Percentiles rank a stretch among this genome's conserved stretches.
phyloP scores from a whole-genome alignment of 148 eudicot species.

The Salicornia ramosissima region DNA sequence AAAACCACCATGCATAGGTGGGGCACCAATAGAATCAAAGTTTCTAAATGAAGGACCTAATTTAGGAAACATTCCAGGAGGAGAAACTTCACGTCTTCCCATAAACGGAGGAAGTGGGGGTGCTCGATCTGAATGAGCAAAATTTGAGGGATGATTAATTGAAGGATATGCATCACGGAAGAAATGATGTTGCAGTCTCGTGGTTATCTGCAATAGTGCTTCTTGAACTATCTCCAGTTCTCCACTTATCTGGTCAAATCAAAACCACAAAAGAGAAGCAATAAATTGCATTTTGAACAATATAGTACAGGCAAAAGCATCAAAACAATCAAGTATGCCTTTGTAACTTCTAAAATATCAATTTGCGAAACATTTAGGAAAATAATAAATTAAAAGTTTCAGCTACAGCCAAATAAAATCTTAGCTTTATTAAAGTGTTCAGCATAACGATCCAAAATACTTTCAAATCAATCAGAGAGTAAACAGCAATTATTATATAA shows the following conservation, averaged over 20 bases:
- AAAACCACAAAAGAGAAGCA: background rate
- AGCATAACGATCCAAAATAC: background rate
- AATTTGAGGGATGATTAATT: slow-evolving; percentile 38
- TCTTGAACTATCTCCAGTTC: slow-evolving; percentile 72
- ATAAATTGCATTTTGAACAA: background rate
- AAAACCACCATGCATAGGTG: slow-evolving; percentile 58
- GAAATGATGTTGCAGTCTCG: slow-evolving; percentile 63
- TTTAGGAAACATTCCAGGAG: slow-evolving; percentile 55
- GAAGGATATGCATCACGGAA: slow-evolving; percentile 84
- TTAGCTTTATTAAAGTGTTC: background rate
- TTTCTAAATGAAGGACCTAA: slow-evolving; percentile 61
- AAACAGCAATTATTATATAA: background rate
- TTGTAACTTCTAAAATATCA: background rate
- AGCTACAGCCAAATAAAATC: background rate
- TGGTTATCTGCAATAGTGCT: slow-evolving; percentile 81
- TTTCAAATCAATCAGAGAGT: too few species aligned
- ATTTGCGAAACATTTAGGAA: background rate
- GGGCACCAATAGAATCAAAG: slow-evolving; percentile 54
- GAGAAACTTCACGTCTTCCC: slow-evolving; percentile 69
- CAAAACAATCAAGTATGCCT: background rate
- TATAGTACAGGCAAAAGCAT: background rate
- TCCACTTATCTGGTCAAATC: slow-evolving; percentile 66
- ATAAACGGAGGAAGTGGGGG: slow-evolving; percentile 49
- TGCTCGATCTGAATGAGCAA: slow-evolving; percentile 53
- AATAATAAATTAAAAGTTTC: background rate